Evolutionary conservation across 345 rosid genomes (phyloP), one percentile per base, ranked within the genome.

Genomic region (Euphorbia lathyris): DNA sequence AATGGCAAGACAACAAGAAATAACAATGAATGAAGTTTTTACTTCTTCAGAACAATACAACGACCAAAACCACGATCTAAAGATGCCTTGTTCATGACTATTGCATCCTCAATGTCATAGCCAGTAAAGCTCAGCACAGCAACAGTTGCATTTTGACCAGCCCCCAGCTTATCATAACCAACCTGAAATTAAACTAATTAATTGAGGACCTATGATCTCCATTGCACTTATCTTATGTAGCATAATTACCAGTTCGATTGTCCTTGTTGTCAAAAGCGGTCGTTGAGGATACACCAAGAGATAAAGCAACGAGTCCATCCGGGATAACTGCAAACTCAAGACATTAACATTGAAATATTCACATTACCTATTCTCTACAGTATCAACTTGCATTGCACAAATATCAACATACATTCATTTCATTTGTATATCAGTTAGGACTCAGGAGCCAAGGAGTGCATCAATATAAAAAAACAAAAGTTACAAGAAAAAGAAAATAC

Each of bases 61-160:
- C 93, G 97, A 65, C 97, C 98, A 84, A 94, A 94, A 59, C 97
- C 98, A 79, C 98, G 96, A 78, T 94, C 98, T 22, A 94, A 81
- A 78, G 96, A 94, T 52, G 97, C 76, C 80, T 94, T 91, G 82
- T 94, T 94, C 98, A 91, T 94, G 69, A 94, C 97, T 66, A 94
- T 94, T 42, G 98, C 97, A 72, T 94, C 97, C 79, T 94, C 97
- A 79, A 91, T 94, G 82, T 94, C 98, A 73, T 94, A 94, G 72
- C 98, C 98, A 83, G 86, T 87, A 72, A 88, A 85, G 80, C 97
- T 91, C 92, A 90, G 91, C 53, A 94, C 98, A 70, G 96, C 96
- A 86, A 94, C 95, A 68, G 95, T 94, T 66, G 97, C 98, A 86
- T 94, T 94, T 79, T 94, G 96, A 77, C 98, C 98, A 69, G 97